phyloP scores from a whole-genome alignment of 306 rosid genomes.

The Gillenia trifoliata region DNA sequence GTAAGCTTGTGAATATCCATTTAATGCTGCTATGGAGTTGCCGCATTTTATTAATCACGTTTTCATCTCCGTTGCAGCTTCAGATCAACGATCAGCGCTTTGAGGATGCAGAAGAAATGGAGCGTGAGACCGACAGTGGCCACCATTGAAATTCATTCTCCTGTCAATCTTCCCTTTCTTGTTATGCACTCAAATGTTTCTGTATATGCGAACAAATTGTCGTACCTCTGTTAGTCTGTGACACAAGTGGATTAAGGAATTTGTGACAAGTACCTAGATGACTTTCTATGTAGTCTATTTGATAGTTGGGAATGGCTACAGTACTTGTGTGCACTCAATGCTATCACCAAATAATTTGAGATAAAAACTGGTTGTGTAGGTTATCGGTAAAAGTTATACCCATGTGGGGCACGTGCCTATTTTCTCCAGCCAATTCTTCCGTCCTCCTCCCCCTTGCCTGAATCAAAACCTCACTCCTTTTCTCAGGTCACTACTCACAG shows the following conservation, averaged over 20 bases:
- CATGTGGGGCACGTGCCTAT: no score
- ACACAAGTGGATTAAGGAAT: background rate
- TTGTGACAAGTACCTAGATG: background rate
- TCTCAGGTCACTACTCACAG: no score
- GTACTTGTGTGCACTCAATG: no score
- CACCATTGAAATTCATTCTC: constrained; percentile 31
- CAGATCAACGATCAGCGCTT: constrained; percentile 73
- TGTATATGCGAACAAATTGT: background rate
- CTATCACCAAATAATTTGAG: no score
- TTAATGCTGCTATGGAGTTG: constrained; percentile 5
- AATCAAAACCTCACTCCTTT: no score
- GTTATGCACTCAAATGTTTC: background rate
- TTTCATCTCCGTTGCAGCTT: constrained; percentile 46
- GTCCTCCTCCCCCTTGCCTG: no score
- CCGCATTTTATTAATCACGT: background rate
- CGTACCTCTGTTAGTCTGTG: background rate
- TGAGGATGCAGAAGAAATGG: constrained; percentile 88
- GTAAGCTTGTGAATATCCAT: constrained; percentile 21
- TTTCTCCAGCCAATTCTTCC: no score
- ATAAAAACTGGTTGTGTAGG: no score
- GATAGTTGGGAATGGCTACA: no score
- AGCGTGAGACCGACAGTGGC: constrained; percentile 32
- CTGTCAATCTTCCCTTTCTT: background rate
- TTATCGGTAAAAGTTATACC: no score
- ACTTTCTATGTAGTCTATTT: background rate